Evolutionary conservation across 169 alveolate species (phyloP).

Genomic region (Eimeria necatrix): DNA sequence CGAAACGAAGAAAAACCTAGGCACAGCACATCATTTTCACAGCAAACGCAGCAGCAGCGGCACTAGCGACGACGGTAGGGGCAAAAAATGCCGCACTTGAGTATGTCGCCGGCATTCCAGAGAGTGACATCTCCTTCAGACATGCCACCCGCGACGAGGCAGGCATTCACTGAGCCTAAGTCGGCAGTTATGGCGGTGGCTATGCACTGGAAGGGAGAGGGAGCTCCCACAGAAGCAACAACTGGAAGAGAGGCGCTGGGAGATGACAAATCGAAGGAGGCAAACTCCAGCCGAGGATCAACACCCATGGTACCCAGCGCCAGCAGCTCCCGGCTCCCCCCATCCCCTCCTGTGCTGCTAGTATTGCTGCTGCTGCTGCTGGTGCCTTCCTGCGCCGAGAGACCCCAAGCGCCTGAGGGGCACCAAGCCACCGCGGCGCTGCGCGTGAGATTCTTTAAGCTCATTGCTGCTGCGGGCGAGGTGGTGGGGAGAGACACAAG

Average conservation of each 20-base stretch:
- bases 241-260: slow-evolving; percentile 30
- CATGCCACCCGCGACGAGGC: slow-evolving; percentile 81
- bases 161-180: background rate
- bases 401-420: slow-evolving; percentile 45
- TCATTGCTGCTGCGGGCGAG: background rate
- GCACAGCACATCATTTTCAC: background rate
- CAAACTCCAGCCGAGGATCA: slow-evolving; percentile 78
- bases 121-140: slow-evolving; percentile 79
- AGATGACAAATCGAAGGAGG: slow-evolving; percentile 61
- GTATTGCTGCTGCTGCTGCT: slow-evolving; percentile 43
- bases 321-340: slow-evolving; percentile 66
- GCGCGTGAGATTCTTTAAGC: slow-evolving; percentile 61
- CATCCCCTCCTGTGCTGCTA: slow-evolving; percentile 5
- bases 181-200: slow-evolving; percentile 45
- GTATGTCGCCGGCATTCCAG: slow-evolving; percentile 76
- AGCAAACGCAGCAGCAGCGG: background rate
- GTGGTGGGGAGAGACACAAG: background rate
- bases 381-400: background rate
- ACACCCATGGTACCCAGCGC: slow-evolving; percentile 81
- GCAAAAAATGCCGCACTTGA: background rate
- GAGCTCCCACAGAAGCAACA: slow-evolving; percentile 54
- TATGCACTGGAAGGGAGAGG: slow-evolving; percentile 78
- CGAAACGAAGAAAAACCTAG: background rate
- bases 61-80: background rate
- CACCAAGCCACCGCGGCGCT: slow-evolving; percentile 81